Evolutionary conservation across 768 basidiomycete genomes (phyloP), one percentile per base, ranked within the genome.

Genomic region (Suillus luteus): DNA sequence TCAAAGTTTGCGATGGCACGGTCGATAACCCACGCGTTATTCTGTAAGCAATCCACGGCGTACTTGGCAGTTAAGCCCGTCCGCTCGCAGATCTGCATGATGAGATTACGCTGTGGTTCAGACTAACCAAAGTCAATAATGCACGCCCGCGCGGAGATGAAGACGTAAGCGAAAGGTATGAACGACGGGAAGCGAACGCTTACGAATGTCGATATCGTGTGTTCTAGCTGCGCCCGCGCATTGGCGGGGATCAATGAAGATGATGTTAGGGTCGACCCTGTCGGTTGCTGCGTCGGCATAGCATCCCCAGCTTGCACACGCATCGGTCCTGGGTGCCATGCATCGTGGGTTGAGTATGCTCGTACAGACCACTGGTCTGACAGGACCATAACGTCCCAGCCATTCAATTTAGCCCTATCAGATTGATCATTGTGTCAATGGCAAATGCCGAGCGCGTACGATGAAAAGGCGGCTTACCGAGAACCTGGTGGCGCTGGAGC

Each of bases 331-430:
- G 85, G 85, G 67, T 77, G 81, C 89, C 94, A 96, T 22, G 91
- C 90, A 65, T 88, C 88, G 59, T 85, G 85, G 68, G 86, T 90
- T 5, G 94, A 92, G 75, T 93, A 96, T n/a, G 81, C 83, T 48
- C 95, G 89, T 62, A 98, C 80, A 43, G 86, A 86, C 77, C 90
- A 86, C 66, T 93, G 87, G 75, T 99, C 97, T 17, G 95, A 97
- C 3, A 98, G 80, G 68, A 99, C 89, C 62, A 87, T 80, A 63
- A 94, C 91, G 57, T 93, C 89, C 97, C 97, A 99, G 14, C 95
- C 94, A 61, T 85, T 87, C 60, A 81, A 69, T 71, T 87, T 89
- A 4, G 96, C 95, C 41, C 95, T 89, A 66, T 46, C 38, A 65
- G 62, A 70, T 22, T 68, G 65, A 63, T 31, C 48, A 58, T 38